Evolutionary conservation across 1,284 basidiomycete species (phyloP), one percentile per base, ranked within the genome.

Genomic region (Austroboletus rostrupii): DNA sequence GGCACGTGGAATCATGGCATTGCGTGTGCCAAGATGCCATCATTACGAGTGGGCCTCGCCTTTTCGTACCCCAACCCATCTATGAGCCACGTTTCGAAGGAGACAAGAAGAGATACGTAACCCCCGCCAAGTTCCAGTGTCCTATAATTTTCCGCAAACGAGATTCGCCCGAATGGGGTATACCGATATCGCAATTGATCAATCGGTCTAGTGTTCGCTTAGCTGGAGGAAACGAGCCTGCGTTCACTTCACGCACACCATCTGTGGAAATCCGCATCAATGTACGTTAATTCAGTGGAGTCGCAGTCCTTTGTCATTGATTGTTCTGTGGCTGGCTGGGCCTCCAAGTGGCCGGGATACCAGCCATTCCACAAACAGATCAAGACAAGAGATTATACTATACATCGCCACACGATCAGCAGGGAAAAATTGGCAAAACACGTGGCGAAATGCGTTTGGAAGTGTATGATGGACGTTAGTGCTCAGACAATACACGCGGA

Each of bases 11-110:
- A 6, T 29, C 3, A 7, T 57, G 56, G 57, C 6, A 43, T 5
- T 19, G 20, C 4, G 28, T 29, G 0, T 26, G 6, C 5, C 1
- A 13, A 26, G 13, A 53, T 12, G 43, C 57, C 5, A 54, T 51
- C 19, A 59, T 68, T 42, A 54, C 65, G 11, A 57, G 59, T 6
- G 52, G 53, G 38, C 63, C 65, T 12, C 73, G 74, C 6, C 70
- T 69, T 7, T 76, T 79, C 54, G 64, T 88, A 1, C 83, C 81
- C 3, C 85, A 88, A 61, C 69, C 58, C 21, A 78, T 82, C 64
- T 88, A 87, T 60, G 76, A 77, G 53, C 85, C 85, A 0, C 79
- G 83, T 53, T 85, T 83, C 5, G 77, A 77, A 43, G 83, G 81
- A 55, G 85, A 87, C 60, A 74, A 76, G 26, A 76, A 78, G 23